phyloP scores from a whole-genome alignment of 257 asterid genomes.

The Coffea canephora region DNA sequence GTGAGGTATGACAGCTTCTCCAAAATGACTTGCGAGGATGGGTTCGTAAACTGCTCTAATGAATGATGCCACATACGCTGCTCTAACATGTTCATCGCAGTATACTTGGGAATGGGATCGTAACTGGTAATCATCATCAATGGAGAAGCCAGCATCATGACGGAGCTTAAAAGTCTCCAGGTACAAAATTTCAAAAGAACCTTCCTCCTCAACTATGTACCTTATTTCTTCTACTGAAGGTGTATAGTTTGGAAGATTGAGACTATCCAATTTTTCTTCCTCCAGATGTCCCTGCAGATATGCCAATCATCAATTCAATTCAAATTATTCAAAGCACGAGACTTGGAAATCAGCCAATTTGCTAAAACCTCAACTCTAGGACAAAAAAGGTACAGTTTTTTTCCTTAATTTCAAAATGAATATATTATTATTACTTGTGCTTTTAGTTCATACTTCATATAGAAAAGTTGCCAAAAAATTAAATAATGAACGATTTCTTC shows the following conservation, averaged over 20 bases:
- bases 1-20: not conserved
- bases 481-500: no score
- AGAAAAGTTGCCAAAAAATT: no score
- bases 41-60: not conserved
- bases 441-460: no score
- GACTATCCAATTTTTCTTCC: not conserved
- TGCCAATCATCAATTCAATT: no score
- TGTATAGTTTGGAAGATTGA: not conserved
- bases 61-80: not conserved
- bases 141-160: not conserved
- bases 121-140: not conserved
- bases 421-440: no score
- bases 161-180: not conserved
- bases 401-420: no score
- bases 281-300: not conserved
- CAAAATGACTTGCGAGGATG: not conserved
- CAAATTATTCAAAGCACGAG: no score
- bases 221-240: not conserved
- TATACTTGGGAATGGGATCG: no score
- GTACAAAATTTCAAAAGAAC: not conserved
- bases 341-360: no score
- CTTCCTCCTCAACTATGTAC: not conserved
- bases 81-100: not conserved
- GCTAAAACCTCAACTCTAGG: no score
- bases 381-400: no score